Evolutionary conservation across 805 yeast genomes (phyloP), one percentile per base, ranked within the genome.

Genomic region (Candida golubevii): DNA sequence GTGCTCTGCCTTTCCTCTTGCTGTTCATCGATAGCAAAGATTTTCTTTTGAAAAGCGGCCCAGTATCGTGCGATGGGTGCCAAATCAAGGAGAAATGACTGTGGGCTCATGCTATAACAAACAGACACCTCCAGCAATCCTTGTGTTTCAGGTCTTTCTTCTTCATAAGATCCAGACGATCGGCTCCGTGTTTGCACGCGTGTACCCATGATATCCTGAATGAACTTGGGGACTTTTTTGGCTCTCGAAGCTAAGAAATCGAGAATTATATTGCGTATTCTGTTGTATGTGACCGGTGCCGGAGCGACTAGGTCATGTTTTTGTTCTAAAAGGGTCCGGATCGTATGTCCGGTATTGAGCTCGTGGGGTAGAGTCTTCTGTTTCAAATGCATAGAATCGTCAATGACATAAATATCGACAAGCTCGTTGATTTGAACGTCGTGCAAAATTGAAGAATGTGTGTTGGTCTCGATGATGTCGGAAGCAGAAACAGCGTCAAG

Each of bases 291-390:
- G 13, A 8, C 18, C 9, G 38, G 31, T 28, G 27, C 32, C 6
- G 32, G 8, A 29, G 11, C 32, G 4, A 29, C n/a, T 4, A 28
- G 33, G 14, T 35, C 30, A 27, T 32, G 13, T 23, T 29, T 42
- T 7, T 15, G 39, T 2, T 18, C 35, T 26, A 41, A 7, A 4
- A 41, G 27, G 14, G 35, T 34, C 5, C 15, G 4, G 32, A 66
- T 36, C 26, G 50, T 43, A 2, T 47, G 14, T 0, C 72, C 68
- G 6, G 68, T 53, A 44, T 67, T 61, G n/a, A 58, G 48, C 48
- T 76, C 81, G 44, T 63, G 67, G 2, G 73, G 69, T 28, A 71
- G 44, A 6, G 67, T 51, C 1, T 52, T 47, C 18, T 66, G 67
- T 2, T 40, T 49, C 12, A 65, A 41, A n/a, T 51, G 53, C 8